A percentile compares a stretch with the other conserved stretches of the same genome.
These are phyloP conservation scores for Spergularia marina DNA, from an alignment of 148 eudicot genomes.

Conservation along the genomic window DNA sequence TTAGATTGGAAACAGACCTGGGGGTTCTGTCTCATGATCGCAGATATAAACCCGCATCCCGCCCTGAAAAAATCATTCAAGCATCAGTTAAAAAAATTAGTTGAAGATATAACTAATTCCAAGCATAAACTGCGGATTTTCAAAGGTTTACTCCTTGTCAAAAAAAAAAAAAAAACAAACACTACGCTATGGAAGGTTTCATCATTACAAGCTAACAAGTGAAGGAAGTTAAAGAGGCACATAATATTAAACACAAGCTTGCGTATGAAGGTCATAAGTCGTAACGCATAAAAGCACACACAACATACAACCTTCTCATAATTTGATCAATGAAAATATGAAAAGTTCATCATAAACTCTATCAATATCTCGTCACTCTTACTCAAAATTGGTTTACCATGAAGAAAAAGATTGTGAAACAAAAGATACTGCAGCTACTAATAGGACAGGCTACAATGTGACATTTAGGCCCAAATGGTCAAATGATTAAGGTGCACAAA, in stretches of 20 bases:
- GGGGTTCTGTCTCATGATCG: conserved; percentile 75
- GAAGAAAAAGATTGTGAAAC: neutral
- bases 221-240: neutral
- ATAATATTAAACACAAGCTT: neutral
- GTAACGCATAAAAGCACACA: neutral
- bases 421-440: neutral
- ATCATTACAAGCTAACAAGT: neutral
- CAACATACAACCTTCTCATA: neutral
- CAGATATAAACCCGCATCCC: conserved; percentile 74
- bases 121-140: neutral
- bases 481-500: neutral
- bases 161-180: too few relatives aligned
- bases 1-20: conserved; percentile 44
- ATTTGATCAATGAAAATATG: neutral
- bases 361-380: neutral
- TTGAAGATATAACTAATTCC: neutral
- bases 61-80: conserved; percentile 48
- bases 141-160: neutral
- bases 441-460: neutral
- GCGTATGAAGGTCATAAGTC: neutral
- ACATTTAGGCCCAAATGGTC: neutral
- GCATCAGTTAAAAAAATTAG: neutral
- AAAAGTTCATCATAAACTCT: neutral
- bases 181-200: too few relatives aligned
- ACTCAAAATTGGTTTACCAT: neutral